These are phyloP conservation scores for Nepenthes mirabilis DNA, from an alignment of 148 eudicot genomes.

Conservation along the genomic window DNA sequence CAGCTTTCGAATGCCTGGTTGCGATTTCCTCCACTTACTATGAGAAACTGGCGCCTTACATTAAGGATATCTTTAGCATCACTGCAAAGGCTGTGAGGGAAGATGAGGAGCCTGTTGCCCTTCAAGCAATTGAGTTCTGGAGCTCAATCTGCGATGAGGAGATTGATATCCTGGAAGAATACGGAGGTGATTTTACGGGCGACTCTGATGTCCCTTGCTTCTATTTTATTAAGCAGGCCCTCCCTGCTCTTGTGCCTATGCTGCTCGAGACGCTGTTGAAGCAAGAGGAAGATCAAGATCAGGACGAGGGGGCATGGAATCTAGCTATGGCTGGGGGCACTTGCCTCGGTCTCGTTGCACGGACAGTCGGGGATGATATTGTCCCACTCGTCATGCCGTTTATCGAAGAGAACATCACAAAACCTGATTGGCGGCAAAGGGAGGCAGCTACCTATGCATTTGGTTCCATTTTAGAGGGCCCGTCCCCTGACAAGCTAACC, in stretches of 20 bases:
- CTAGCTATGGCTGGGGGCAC: slow-evolving; percentile 95
- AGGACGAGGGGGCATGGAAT: slow-evolving; percentile 94
- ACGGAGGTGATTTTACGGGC: slow-evolving; percentile 68
- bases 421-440: slow-evolving; percentile 81
- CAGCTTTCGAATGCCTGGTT: slow-evolving; percentile 87
- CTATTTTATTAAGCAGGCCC: slow-evolving; percentile 81
- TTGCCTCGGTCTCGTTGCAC: slow-evolving; percentile 85
- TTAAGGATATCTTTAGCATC: slow-evolving; percentile 72
- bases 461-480: slow-evolving; percentile 90
- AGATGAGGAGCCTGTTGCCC: slow-evolving; percentile 85
- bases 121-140: slow-evolving; percentile 90
- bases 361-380: slow-evolving; percentile 82
- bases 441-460: slow-evolving; percentile 89
- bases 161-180: slow-evolving; percentile 75
- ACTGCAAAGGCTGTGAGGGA: slow-evolving; percentile 84
- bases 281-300: slow-evolving; percentile 94
- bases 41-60: slow-evolving; percentile 78
- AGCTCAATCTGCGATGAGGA: slow-evolving; percentile 91
- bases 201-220: slow-evolving; percentile 84
- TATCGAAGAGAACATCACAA: slow-evolving; percentile 66
- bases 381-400: slow-evolving; percentile 91
- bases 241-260: slow-evolving; percentile 85
- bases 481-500: slow-evolving; percentile 71
- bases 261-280: slow-evolving; percentile 78
- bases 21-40: slow-evolving; percentile 76